Evolutionary conservation across 768 basidiomycete species (phyloP), one percentile per base, ranked within the genome.

Genomic region (Termitomyces sp.): DNA sequence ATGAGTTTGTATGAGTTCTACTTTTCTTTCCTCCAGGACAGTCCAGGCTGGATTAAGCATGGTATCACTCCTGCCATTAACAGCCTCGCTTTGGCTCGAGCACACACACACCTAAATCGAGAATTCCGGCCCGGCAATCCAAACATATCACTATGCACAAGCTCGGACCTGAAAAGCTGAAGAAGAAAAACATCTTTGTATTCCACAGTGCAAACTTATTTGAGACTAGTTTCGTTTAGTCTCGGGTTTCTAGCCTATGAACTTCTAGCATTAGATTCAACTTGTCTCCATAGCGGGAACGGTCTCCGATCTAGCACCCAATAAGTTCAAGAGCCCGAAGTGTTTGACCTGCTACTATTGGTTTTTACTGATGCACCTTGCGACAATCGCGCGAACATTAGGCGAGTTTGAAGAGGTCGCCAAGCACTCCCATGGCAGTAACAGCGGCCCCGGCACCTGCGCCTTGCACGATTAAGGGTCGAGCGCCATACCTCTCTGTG

Each of bases 391-490:
- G 3, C 14, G 17, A 23, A 50, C 8, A 15, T 65, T 64, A 79
- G 1, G 67, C 67, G 31, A 82, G 64, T 66, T 81, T 89, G 67
- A 98, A 70, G 53, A 95, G 71, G 67, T 98, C 96, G 47, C 89
- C 86, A 62, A 96, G 78, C 15, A 98, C 94, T 8, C 97, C 97
- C 93, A 98, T 98, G 0, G 97, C 97, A 33, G 97, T 99, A 14
- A 98, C 96, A 26, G 89, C 94, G 1, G 94, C 94, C n/a, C 97
- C 97, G 0, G 97, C 97, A 3, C 97, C 97, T 0, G 95, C 87
- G 50, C 97, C 97, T 66, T 98, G 96, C 35, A 99, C 80, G 58
- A 98, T 91, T 55, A 99, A 75, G 1, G 97, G 96, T 42, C 94
- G 75, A 8, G 86, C 81, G 3, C 87, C 85, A 67, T 99, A 99